These are phyloP conservation scores for Exserohilum turcica DNA, from an alignment of 2,329 filamentous ascomycete species.

Conservation along the genomic window DNA sequence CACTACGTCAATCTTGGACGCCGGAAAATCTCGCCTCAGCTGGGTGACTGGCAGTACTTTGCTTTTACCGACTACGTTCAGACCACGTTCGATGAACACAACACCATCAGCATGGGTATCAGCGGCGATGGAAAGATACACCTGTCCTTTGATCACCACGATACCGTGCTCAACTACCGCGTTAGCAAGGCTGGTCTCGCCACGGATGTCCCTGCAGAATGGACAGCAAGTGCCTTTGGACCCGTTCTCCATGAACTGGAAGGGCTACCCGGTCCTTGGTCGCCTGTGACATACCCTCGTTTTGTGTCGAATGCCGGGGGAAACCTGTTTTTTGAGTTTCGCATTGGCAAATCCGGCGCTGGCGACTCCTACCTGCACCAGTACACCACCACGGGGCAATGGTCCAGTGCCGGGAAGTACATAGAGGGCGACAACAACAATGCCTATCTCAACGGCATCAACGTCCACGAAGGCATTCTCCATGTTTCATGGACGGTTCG, in stretches of 20 bases:
- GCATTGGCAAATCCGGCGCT: conserved; percentile 58
- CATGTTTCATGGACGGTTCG: conserved; percentile 59
- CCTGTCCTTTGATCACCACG: conserved; percentile 59
- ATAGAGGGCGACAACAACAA: conserved; percentile 55
- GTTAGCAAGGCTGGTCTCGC: conserved; percentile 40
- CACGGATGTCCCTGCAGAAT: conserved; percentile 34
- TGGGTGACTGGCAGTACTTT: conserved; percentile 53
- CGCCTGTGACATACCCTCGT: conserved; percentile 56
- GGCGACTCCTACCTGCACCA: conserved; percentile 57
- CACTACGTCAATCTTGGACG: conserved; percentile 55
- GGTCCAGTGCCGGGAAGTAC: conserved; percentile 50
- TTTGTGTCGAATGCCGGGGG: conserved; percentile 50
- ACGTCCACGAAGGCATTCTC: conserved; percentile 43
- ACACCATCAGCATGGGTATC: conserved; percentile 59
- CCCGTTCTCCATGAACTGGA: conserved; percentile 37
- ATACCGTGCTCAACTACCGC: conserved; percentile 45
- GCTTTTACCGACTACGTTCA: conserved; percentile 58
- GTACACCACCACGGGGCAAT: conserved; percentile 49
- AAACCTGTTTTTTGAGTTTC: conserved; percentile 56
- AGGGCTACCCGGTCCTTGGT: conserved; percentile 41
- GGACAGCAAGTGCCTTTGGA: conserved; percentile 37
- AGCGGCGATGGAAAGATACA: conserved; percentile 61
- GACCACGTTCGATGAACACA: conserved; percentile 58
- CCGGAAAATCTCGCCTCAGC: conserved; percentile 48
- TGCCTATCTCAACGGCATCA: conserved; percentile 59